Evolutionary conservation across 176 grass and related monocot species (phyloP), one percentile per base, ranked within the genome.

Genomic region (Panicum miliaceum): DNA sequence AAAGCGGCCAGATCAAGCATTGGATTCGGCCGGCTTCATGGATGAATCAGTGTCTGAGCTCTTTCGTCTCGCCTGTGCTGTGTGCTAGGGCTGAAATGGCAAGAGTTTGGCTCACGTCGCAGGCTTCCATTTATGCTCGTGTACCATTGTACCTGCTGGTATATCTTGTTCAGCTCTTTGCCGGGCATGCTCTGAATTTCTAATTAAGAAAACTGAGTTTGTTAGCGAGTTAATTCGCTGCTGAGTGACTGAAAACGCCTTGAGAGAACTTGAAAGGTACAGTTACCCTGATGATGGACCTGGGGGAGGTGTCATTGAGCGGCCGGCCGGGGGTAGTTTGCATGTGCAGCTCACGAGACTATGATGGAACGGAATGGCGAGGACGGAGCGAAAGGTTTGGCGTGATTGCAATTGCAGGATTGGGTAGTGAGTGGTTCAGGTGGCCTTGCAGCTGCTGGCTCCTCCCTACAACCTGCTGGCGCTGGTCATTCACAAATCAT

Each of bases 341-440:
- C 88, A 90, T 77, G 78, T 72, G 88, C 88, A 5, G 7, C 10
- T 82, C 79, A 83, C 18, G 46, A 18, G 88, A 18, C 36, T 22
- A 82, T 64, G 79, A 79, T 82, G 59, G 37, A 66, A 51, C 1
- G 14, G 45, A 5, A 51, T 15, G 69, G 0, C 20, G 37, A 66
- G 51, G 60, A n/a, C n/a, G n/a, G n/a, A 54, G 68, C 22, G 4
- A 58, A 83, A 34, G 61, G 27, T 18, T 14, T 8, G 50, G 63
- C 27, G 38, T 41, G 71, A 90, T 58, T 73, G 84, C 84, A 73
- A 78, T 73, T 60, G 84, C 79, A 68, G 73, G 67, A 59, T 81
- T 68, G 40, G 36, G 57, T 22, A 82, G 38, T 56, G 78, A 83
- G 40, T 57, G 10, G 72, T 73, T 60, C 84, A 86, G 76, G 78